Evolutionary conservation across 495 filamentous ascomycete genomes (phyloP).

Genomic region (Cladorrhinum samala): DNA sequence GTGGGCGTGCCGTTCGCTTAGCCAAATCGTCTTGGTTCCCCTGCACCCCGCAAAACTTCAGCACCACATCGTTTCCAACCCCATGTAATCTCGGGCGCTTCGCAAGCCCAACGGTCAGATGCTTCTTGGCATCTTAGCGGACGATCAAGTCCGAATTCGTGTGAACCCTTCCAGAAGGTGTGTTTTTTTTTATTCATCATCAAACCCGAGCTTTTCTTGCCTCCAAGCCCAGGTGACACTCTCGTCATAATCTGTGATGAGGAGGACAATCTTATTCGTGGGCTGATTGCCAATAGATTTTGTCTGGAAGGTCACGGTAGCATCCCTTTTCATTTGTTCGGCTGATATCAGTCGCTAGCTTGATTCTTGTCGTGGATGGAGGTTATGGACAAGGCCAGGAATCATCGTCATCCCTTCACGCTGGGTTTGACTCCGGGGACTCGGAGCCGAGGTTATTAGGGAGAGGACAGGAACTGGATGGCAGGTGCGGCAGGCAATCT

Average conservation of each 20-base stretch:
- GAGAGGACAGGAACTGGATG: not conserved
- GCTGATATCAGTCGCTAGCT: not conserved
- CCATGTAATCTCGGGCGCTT: slow-evolving; percentile 3
- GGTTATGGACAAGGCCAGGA: not conserved
- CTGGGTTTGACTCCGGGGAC: too few relatives aligned
- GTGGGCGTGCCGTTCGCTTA: slow-evolving; percentile 10
- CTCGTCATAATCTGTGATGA: too few relatives aligned
- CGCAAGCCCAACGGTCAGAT: not conserved
- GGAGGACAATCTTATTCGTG: too few relatives aligned
- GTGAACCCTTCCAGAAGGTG: not conserved
- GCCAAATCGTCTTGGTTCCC: not conserved
- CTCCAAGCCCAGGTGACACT: too few relatives aligned
- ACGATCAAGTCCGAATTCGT: slow-evolving; percentile 6
- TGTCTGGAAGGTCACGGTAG: not conserved
- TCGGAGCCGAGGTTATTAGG: slow-evolving; percentile 12
- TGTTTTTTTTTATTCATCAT: too few relatives aligned
- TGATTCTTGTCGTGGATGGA: too few relatives aligned
- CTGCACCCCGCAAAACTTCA: slow-evolving; percentile 18
- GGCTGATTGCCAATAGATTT: too few relatives aligned
- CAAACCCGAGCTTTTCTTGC: too few relatives aligned
- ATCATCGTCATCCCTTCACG: not conserved
- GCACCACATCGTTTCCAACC: not conserved
- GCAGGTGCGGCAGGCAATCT: too few relatives aligned
- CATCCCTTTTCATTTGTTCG: not conserved
- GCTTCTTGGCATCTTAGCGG: slow-evolving; percentile 7